These are phyloP conservation scores for Niebla homalea DNA, from an alignment of 495 filamentous ascomycete genomes.

Conservation along the genomic window DNA sequence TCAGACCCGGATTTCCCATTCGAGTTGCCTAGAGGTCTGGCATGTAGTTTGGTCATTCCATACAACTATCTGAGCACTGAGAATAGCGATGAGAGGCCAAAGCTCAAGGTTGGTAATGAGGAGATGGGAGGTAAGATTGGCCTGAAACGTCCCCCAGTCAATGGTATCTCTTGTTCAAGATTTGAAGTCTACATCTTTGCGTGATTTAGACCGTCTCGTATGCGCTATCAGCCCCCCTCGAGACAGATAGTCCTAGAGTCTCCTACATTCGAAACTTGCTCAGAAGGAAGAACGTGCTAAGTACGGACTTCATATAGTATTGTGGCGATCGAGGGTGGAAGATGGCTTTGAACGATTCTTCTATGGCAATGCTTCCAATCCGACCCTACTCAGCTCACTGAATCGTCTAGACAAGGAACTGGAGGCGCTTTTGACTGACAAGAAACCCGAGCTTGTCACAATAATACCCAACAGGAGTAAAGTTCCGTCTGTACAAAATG, in stretches of 20 bases:
- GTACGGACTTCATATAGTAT: too few species aligned
- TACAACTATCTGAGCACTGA: constrained; percentile 37
- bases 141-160: too few species aligned
- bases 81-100: constrained; percentile 29
- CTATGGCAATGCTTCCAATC: constrained; percentile 31
- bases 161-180: too few species aligned
- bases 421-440: constrained; percentile 54
- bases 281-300: too few species aligned
- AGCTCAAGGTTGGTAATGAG: constrained; percentile 53
- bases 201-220: too few species aligned
- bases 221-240: too few species aligned
- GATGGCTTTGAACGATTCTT: constrained; percentile 60
- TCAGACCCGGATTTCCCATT: constrained; percentile 87
- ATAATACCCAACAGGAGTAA: constrained; percentile 49
- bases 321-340: constrained; percentile 67
- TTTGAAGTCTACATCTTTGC: too few species aligned
- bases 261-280: too few species aligned
- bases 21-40: constrained; percentile 49
- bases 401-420: constrained; percentile 65
- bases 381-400: constrained; percentile 53
- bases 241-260: too few species aligned
- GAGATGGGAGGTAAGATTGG: constrained; percentile 54
- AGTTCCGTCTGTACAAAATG: constrained; percentile 1
- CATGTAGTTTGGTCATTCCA: constrained; percentile 62
- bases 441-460: constrained; percentile 67